These are phyloP conservation scores for Elongisporangium undulatum DNA, from an alignment of 352 stramenopile species.

Conservation along the genomic window DNA sequence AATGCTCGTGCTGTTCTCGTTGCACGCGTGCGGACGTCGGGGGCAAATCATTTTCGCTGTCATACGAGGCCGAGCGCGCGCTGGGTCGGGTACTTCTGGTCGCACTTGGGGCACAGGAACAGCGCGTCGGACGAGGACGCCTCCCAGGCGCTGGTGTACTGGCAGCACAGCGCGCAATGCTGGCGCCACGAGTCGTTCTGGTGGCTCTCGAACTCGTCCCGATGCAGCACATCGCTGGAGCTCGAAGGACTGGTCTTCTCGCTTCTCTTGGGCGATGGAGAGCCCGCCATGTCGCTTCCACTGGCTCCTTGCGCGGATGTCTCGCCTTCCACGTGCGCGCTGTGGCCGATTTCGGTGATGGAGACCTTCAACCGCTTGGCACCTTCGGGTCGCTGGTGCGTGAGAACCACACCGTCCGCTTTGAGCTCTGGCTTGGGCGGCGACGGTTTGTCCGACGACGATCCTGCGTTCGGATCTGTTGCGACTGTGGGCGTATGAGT, in stretches of 20 bases:
- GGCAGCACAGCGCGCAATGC: conserved; percentile 62
- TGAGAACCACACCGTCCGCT: background rate
- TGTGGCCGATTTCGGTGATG: conserved; percentile 5
- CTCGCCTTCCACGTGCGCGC: conserved; percentile 21
- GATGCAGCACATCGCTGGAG: conserved; percentile 38
- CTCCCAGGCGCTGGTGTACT: conserved; percentile 27
- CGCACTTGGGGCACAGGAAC: conserved; percentile 64
- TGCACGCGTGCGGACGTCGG: background rate
- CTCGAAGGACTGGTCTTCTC: conserved; percentile 39
- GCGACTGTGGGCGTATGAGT: background rate
- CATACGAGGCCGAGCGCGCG: conserved; percentile 52
- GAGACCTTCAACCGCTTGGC: background rate
- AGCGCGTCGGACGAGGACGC: conserved; percentile 41
- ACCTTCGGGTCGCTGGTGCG: background rate
- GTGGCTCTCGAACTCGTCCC: conserved; percentile 26
- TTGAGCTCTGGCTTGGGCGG: background rate
- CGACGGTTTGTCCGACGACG: background rate
- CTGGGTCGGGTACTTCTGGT: conserved; percentile 82
- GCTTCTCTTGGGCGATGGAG: background rate
- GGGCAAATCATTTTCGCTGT: background rate
- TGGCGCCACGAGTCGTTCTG: conserved; percentile 26
- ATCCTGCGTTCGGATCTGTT: background rate
- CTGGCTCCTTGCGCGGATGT: background rate
- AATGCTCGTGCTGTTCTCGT: background rate
- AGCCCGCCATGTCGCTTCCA: background rate